Base-by-base conservation (phyloP, 805 yeast genomes). In the Saccharomycopsis sp. region DNA sequence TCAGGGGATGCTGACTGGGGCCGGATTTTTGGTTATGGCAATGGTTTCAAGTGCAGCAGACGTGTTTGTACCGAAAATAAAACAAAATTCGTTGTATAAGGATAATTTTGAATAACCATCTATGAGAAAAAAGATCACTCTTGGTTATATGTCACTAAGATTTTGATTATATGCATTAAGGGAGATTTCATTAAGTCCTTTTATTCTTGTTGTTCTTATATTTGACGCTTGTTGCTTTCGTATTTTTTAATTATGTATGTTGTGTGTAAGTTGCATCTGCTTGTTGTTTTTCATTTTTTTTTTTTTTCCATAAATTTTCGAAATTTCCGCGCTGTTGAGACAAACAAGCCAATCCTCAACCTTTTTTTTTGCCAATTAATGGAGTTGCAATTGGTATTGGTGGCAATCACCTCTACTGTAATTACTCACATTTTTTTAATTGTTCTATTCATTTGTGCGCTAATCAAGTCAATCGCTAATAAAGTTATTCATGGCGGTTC, bases 351-450 rank as follows among this genome's bases (percentile, higher is more conserved):
- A n/a, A n/a, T n/a, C n/a, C n/a, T n/a, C n/a, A n/a, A n/a, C 13
- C 13, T 27, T 27, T 13, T 27, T 8, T 13, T 27, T 27, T 27
- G 8, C 29, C 8, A 9, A 9, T 27, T 27, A 9, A 9, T 13
- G 8, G 29, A 27, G 8, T 27, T 27, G 36, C 8, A 8, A 8
- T 32, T n/a, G n/a, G n/a, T 32, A 8, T 32, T 16, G 36, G 17
- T 35, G 22, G 5, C n/a, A 19, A 26, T 45, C 26, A 35, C 45
- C 26, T 41, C 49, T 1, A 5, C 39, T 6, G 16, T 41, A 9
- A 35, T 28, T 22, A 32, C 49, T 4, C 35, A 26, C 27, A 6
- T 45, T 11, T 45, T 45, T 27, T 34, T 41, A 7, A 17, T 33
- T n/a, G 17, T 41, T 2, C 16, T 45, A 5, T 40, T 45, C 41